Conservation (phyloP, 148 eudicot genomes). For the Limonium bicolor region DNA sequence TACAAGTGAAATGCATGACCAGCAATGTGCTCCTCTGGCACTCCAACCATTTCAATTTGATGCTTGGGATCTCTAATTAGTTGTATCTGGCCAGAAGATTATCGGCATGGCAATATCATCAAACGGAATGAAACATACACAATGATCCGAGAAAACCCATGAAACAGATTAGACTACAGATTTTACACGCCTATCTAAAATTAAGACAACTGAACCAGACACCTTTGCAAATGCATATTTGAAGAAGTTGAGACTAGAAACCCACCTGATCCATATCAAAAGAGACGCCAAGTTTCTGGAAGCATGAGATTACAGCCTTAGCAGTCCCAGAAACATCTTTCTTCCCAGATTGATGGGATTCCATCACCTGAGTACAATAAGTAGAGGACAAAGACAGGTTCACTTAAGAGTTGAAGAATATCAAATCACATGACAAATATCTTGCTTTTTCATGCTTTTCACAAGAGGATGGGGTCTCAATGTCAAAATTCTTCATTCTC, state of each 20-base stretch:
- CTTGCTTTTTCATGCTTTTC: neutral
- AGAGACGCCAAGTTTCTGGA: constrained; percentile 73
- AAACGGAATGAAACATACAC: neutral
- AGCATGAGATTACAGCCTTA: constrained; percentile 90
- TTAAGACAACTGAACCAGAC: no score
- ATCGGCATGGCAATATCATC: neutral
- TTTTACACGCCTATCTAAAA: no score
- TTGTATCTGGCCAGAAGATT: constrained; percentile 32
- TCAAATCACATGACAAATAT: neutral
- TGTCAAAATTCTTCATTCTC: no score
- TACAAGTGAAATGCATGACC: constrained; percentile 97
- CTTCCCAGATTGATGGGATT: constrained; percentile 80
- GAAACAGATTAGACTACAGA: no score
- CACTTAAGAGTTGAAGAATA: no score
- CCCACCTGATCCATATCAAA: constrained; percentile 61
- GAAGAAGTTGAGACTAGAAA: neutral
- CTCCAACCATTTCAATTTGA: constrained; percentile 87
- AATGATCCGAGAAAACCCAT: no score
- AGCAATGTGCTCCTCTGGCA: constrained; percentile 62
- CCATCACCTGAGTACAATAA: constrained; percentile 54
- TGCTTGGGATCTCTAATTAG: constrained; percentile 53
- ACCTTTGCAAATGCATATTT: no score
- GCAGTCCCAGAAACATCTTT: constrained; percentile 93
- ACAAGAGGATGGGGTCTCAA: neutral
- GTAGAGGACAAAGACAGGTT: neutral